Conservation (phyloP, 164 flowering plant species). For the Vitis amurensis region DNA sequence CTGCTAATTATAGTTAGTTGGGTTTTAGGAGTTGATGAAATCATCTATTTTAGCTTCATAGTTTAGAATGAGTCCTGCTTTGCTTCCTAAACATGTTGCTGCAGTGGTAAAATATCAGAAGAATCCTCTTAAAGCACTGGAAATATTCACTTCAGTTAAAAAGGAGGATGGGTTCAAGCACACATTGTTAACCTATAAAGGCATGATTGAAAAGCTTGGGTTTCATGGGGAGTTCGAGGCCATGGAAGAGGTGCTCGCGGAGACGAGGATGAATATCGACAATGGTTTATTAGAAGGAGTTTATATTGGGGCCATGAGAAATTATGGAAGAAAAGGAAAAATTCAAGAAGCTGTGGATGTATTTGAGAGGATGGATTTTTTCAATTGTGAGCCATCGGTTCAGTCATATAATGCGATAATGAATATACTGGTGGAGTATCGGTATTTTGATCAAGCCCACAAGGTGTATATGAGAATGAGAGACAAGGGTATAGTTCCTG, state of each 20-base stretch:
- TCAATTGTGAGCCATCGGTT: conserved; percentile 65
- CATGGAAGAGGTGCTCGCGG: conserved; percentile 64
- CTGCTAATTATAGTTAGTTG: background rate
- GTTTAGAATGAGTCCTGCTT: conserved; percentile 37
- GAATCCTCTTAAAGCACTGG: conserved; percentile 73
- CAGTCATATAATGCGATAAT: conserved; percentile 70
- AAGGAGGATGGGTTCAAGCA: conserved; percentile 83
- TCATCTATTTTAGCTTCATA: background rate
- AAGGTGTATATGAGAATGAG: conserved; percentile 77
- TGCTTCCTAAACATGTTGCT: conserved; percentile 81
- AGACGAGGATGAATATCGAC: conserved; percentile 61
- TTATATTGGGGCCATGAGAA: conserved; percentile 68
- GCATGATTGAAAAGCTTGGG: conserved; percentile 79
- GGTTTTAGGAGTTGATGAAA: conserved; percentile 2
- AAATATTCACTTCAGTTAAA: conserved; percentile 63
- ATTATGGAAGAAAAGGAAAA: conserved; percentile 69
- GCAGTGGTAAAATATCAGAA: conserved; percentile 68
- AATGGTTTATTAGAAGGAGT: conserved; percentile 65
- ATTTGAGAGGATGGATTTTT: conserved; percentile 92
- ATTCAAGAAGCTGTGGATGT: conserved; percentile 78
- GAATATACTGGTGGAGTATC: conserved; percentile 78
- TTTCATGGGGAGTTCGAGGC: conserved; percentile 63
- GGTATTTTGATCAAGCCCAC: conserved; percentile 76
- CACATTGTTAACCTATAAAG: conserved; percentile 65
- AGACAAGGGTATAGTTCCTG: conserved; percentile 69